These are phyloP conservation scores for Leccinum fibrillosum DNA, from an alignment of 768 basidiomycete species.

Conservation along the genomic window DNA sequence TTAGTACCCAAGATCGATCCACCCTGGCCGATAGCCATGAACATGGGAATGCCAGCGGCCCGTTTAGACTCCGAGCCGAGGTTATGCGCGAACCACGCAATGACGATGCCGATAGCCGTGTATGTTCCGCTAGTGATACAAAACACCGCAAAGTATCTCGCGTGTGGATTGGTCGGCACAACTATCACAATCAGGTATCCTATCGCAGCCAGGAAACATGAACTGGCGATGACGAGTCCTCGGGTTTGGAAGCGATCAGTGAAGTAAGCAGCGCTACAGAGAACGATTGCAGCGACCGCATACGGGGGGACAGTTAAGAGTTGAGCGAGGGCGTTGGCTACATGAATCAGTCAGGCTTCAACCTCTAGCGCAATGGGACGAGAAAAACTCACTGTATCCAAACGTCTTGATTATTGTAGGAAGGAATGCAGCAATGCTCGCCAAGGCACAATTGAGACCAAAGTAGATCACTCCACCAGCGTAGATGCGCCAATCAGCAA, in stretches of 20 bases:
- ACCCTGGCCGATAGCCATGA: conserved; percentile 79
- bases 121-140: conserved; percentile 78
- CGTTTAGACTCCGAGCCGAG: conserved; percentile 76
- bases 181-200: conserved; percentile 63
- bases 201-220: conserved; percentile 31
- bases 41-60: conserved; percentile 72
- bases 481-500: conserved; percentile 72
- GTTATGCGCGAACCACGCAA: conserved; percentile 81
- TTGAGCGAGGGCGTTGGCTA: conserved; percentile 43
- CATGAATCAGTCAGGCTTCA: background rate
- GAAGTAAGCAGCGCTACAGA: conserved; percentile 52
- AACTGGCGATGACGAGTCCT: conserved; percentile 35
- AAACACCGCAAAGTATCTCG: conserved; percentile 74
- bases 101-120: conserved; percentile 67
- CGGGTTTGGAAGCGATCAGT: conserved; percentile 70
- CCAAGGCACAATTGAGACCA: conserved; percentile 70
- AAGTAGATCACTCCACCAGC: conserved; percentile 73
- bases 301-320: conserved; percentile 82
- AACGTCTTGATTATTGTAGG: conserved; percentile 79
- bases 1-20: conserved; percentile 72
- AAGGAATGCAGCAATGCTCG: conserved; percentile 80
- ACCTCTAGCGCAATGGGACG: background rate
- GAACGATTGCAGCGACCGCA: conserved; percentile 63
- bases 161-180: conserved; percentile 52
- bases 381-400: conserved; percentile 54